Percentiles rank a stretch among this genome's conserved stretches.
Evolutionary conservation across 2,329 filamentous ascomycete species (phyloP).

Genomic region (Talaromyces sp.): DNA sequence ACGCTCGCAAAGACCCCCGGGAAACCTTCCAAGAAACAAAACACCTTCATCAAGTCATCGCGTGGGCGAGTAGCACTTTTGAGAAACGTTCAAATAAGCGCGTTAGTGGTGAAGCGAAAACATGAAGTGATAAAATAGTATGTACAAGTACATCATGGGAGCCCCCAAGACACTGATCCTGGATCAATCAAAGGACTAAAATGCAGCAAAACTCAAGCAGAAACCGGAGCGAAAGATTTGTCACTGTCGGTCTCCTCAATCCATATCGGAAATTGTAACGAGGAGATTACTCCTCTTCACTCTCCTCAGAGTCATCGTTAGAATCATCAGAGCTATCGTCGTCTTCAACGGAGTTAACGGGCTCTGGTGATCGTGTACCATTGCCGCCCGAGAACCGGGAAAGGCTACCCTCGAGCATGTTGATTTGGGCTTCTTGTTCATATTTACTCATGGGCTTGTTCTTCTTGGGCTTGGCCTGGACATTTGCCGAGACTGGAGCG

Average conservation of each 20-base stretch:
- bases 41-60: constrained; percentile 21
- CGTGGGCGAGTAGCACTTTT: constrained; percentile 13
- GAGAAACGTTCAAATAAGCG: constrained; percentile 13
- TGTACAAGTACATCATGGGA: constrained; percentile 2
- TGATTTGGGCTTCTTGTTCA: constrained; percentile 51
- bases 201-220: not conserved
- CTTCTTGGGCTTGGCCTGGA: constrained; percentile 47
- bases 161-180: not conserved
- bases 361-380: constrained; percentile 42
- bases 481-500: constrained; percentile 32
- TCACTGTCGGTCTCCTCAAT: no score
- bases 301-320: constrained; percentile 49
- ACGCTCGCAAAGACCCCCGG: constrained; percentile 17
- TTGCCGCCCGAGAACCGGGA: constrained; percentile 45
- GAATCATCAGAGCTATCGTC: constrained; percentile 48
- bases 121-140: not conserved
- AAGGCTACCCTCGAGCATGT: constrained; percentile 46
- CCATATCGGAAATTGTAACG: no score
- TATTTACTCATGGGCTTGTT: constrained; percentile 53
- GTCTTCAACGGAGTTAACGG: constrained; percentile 42
- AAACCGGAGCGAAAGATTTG: not conserved
- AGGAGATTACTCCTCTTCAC: constrained; percentile 47
- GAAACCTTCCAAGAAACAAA: constrained; percentile 17
- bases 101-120: constrained; percentile 16
- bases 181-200: not conserved